Evolutionary conservation across 495 filamentous ascomycete species (phyloP).

Genomic region (Antarctomyces pellizariae): DNA sequence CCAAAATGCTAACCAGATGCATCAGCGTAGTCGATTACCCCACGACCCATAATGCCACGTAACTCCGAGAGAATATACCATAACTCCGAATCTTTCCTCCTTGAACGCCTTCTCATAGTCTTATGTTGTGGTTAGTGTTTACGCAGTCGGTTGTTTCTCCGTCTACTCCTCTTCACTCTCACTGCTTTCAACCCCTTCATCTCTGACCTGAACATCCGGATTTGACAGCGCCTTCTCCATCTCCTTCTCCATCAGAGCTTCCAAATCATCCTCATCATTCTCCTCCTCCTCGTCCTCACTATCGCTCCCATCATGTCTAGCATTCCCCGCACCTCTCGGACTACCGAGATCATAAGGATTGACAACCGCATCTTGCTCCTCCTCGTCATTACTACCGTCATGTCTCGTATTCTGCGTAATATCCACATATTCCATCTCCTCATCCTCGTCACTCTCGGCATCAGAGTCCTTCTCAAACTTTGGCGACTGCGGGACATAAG

Average conservation of each 20-base stretch:
- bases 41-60: too few relatives aligned
- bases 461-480: slow-evolving; percentile 7
- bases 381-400: slow-evolving; percentile 8
- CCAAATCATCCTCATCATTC: slow-evolving; percentile 6
- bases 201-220: slow-evolving; percentile 2
- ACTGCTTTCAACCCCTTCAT: slow-evolving; percentile 8
- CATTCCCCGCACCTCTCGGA: slow-evolving; percentile 2
- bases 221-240: slow-evolving; percentile 9
- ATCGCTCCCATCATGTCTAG: slow-evolving; percentile 5
- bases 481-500: too few relatives aligned
- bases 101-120: too few relatives aligned
- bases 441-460: slow-evolving; percentile 9
- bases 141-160: not conserved
- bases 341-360: slow-evolving; percentile 10
- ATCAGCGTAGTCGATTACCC: too few relatives aligned
- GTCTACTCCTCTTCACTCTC: slow-evolving; percentile 13
- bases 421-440: slow-evolving; percentile 9
- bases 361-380: slow-evolving; percentile 10
- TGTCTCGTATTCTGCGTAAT: slow-evolving; percentile 9
- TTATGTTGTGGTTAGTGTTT: too few relatives aligned
- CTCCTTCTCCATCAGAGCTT: slow-evolving; percentile 8
- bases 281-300: slow-evolving; percentile 10
- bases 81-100: too few relatives aligned
- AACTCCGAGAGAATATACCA: too few relatives aligned
- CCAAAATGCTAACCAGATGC: too few relatives aligned